Evolutionary conservation across 805 yeast genomes (phyloP), one percentile per base, ranked within the genome.

Genomic region (Kregervanrija fluxuum): DNA sequence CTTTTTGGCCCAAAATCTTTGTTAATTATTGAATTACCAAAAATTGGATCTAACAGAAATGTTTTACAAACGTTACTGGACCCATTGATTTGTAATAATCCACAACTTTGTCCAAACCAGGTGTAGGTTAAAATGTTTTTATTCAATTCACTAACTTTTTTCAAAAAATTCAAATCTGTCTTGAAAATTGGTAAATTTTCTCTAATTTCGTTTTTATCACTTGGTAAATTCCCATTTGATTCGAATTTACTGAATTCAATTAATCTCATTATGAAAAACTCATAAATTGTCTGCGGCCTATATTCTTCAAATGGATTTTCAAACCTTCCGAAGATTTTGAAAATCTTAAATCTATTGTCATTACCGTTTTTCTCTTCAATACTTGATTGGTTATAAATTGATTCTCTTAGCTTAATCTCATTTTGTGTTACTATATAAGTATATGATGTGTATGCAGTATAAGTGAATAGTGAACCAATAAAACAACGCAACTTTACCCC

Each of bases 81-180:
- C n/a, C 13, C 13, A 4, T 83, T 73, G 2, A 88, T 61, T 55
- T 85, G 88, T 4, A 89, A 68, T 43, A 77, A 73, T 2, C 90
- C 75, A 62, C 96, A 89, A 46, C 93, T 83, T 60, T 91, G 98
- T 4, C 98, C 98, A 36, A 91, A 62, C 98, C 98, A 91, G 0
- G 96, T 88, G 55, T 83, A 75, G 2, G 84, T 70, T 53, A 85
- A 48, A 52, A 83, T 71, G 15, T 34, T 31, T 13, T 34, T 37
- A 28, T 60, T 52, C 36, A 56, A 51, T n/a, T 46, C 49, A 12
- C 50, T 49, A 3, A 56, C 42, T 38, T 47, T 51, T 38, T 74
- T 55, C 14, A 73, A 54, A 3, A 13, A 11, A 38, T 72, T 75
- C 37, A 72, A 57, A 51, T 75, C 73, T 0, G 96, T 96, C 39